A percentile compares a stretch with the other conserved stretches of the same genome.
These are phyloP conservation scores for Endocalyx cinctus DNA, from an alignment of 2,329 filamentous ascomycete species.

Conservation along the genomic window DNA sequence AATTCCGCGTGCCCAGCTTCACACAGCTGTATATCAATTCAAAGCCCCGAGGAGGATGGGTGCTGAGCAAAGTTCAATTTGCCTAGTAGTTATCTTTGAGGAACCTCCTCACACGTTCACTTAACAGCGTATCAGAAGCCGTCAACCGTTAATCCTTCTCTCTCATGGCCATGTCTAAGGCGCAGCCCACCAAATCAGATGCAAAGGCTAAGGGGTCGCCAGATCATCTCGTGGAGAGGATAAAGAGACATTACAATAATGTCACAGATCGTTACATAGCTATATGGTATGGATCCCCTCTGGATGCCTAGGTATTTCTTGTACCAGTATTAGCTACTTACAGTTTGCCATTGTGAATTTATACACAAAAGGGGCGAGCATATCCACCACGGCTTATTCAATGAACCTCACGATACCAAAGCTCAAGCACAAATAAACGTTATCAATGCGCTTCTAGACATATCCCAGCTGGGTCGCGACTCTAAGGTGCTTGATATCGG, in stretches of 20 bases:
- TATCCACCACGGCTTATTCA: not conserved
- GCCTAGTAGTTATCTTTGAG: not conserved
- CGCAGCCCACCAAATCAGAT: not conserved
- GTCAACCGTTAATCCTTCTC: not conserved
- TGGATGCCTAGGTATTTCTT: not conserved
- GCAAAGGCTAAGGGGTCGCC: not conserved
- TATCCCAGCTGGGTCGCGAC: not conserved
- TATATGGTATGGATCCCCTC: not conserved
- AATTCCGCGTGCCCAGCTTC: not conserved
- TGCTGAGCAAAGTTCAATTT: too few relatives aligned
- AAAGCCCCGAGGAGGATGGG: not conserved
- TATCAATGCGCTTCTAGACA: not conserved
- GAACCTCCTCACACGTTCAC: not conserved
- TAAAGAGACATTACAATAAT: not conserved
- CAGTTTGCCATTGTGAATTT: not conserved
- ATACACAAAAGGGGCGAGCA: not conserved
- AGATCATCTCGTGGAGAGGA: not conserved
- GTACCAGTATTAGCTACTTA: not conserved
- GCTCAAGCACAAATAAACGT: not conserved
- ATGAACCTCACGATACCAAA: not conserved
- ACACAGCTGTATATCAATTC: not conserved
- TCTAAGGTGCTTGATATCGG: not conserved
- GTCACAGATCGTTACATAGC: not conserved
- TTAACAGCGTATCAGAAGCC: not conserved
- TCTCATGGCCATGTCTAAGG: not conserved